A percentile compares a stretch with the other conserved stretches of the same genome.
phyloP scores from a whole-genome alignment of 441 rosid species.

The Croton laevigatus region DNA sequence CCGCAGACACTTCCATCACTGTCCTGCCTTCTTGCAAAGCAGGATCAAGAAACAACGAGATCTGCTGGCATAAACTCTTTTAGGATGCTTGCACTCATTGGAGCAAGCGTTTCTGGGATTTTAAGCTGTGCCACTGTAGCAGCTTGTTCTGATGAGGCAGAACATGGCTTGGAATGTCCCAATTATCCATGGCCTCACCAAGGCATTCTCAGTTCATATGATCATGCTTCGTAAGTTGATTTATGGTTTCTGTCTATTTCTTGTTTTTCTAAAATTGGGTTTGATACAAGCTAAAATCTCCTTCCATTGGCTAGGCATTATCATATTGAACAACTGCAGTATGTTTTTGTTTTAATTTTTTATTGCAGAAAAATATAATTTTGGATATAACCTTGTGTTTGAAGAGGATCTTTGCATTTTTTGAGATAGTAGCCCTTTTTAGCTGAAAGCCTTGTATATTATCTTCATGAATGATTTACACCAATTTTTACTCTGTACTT shows the following conservation, averaged over 20 bases:
- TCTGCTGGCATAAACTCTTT: slow-evolving; percentile 54
- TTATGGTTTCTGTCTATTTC: neutral
- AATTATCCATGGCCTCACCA: slow-evolving; percentile 98
- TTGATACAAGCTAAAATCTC: neutral
- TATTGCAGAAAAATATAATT: neutral
- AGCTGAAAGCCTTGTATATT: neutral
- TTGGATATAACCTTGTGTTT: neutral
- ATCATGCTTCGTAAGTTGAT: slow-evolving; percentile 94
- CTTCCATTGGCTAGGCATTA: neutral
- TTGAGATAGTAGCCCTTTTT: neutral
- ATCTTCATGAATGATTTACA: too few species aligned
- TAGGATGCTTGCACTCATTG: slow-evolving; percentile 64
- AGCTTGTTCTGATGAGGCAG: slow-evolving; percentile 92
- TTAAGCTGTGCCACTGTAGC: slow-evolving; percentile 77
- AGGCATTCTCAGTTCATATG: slow-evolving; percentile 98
- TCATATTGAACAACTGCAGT: neutral
- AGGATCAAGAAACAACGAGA: slow-evolving; percentile 56
- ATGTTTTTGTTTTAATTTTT: neutral
- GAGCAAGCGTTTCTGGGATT: slow-evolving; percentile 89
- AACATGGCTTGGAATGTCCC: slow-evolving; percentile 84
- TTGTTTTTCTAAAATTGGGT: slow-evolving; percentile 4
- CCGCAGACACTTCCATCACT: slow-evolving; percentile 61
- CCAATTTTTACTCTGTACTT: too few species aligned
- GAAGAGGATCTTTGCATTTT: neutral
- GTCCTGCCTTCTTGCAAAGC: slow-evolving; percentile 58